A percentile compares a stretch with the other conserved stretches of the same genome.
Evolutionary conservation across 2,329 filamentous ascomycete genomes (phyloP).

Genomic region (Talaromyces sp.): DNA sequence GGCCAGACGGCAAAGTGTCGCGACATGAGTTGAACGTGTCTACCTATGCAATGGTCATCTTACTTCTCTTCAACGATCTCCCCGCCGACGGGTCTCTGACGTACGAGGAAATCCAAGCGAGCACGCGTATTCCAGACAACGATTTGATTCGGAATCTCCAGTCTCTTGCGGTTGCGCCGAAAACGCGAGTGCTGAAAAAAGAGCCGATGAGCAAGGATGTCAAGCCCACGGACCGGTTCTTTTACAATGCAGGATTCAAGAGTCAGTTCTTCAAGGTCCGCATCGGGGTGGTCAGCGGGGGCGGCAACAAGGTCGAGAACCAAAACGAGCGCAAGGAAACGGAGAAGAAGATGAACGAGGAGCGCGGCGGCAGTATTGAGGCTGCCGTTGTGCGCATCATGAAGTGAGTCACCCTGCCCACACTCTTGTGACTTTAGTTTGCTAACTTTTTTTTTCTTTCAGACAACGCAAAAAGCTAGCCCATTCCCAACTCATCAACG

Average conservation of each 20-base stretch:
- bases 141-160: conserved; percentile 76
- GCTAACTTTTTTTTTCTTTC: conserved; percentile 5
- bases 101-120: conserved; percentile 74
- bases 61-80: conserved; percentile 84
- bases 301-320: conserved; percentile 79
- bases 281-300: conserved; percentile 71
- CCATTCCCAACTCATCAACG: conserved; percentile 46
- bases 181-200: conserved; percentile 75
- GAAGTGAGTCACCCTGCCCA: conserved; percentile 36
- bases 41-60: conserved; percentile 85
- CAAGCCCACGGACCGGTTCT: conserved; percentile 71
- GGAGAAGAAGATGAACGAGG: conserved; percentile 47
- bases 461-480: conserved; percentile 46
- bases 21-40: conserved; percentile 88
- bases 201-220: conserved; percentile 73
- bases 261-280: conserved; percentile 85
- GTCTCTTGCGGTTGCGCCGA: conserved; percentile 75
- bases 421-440: neutral
- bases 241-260: conserved; percentile 74
- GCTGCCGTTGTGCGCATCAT: conserved; percentile 51
- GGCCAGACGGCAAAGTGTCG: conserved; percentile 63
- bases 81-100: conserved; percentile 46
- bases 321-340: conserved; percentile 52
- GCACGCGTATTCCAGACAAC: conserved; percentile 68
- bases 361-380: conserved; percentile 46